phyloP scores from a whole-genome alignment of 2,329 filamentous ascomycete genomes.

The Colletotrichum eleusines region DNA sequence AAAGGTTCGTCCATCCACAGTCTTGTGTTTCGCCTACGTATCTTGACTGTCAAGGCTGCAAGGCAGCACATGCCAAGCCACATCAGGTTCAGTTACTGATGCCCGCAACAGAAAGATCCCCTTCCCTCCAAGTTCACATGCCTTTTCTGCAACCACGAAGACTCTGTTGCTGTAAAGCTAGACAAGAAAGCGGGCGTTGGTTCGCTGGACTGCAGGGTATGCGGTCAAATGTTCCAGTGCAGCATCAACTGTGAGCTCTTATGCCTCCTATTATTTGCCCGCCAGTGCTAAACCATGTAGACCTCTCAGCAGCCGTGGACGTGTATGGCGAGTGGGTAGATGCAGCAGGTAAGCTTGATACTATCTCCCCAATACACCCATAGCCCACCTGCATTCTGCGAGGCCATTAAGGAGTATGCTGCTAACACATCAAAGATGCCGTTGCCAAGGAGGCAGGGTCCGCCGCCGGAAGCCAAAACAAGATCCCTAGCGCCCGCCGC shows the following conservation, averaged over 20 bases:
- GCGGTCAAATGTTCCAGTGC: slow-evolving; percentile 93
- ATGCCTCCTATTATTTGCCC: slow-evolving; percentile 11
- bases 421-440: slow-evolving; percentile 53
- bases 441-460: slow-evolving; percentile 61
- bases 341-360: slow-evolving; percentile 68
- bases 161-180: slow-evolving; percentile 88
- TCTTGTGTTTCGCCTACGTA: neutral
- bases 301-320: slow-evolving; percentile 90
- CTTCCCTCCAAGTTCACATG: slow-evolving; percentile 91
- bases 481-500: slow-evolving; percentile 27
- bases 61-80: neutral
- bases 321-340: slow-evolving; percentile 99
- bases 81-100: neutral
- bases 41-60: neutral
- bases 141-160: slow-evolving; percentile 98
- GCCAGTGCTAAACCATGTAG: slow-evolving; percentile 58
- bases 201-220: slow-evolving; percentile 89
- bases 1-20: slow-evolving; percentile 69
- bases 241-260: slow-evolving; percentile 83
- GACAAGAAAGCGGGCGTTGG: slow-evolving; percentile 94
- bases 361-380: neutral
- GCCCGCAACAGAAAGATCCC: slow-evolving; percentile 68
- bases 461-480: slow-evolving; percentile 30
- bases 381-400: neutral
- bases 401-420: neutral